Base-by-base conservation (phyloP, 805 yeast genomes). In the Metschnikowia shivogae region DNA sequence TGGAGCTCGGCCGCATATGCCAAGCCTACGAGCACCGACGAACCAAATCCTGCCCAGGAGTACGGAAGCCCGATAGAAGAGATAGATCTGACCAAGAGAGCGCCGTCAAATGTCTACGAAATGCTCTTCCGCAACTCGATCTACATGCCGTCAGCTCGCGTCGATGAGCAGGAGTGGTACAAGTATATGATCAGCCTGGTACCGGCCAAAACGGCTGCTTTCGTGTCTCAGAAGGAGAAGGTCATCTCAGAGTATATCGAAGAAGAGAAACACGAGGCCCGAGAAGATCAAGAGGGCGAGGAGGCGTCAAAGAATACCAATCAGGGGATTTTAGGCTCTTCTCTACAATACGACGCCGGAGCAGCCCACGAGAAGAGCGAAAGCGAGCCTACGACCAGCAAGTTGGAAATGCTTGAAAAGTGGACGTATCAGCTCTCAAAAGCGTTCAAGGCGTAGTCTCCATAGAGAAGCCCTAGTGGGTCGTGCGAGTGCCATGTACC, bases 191-290 rank as follows among this genome's bases (percentile, higher is more conserved):
- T 29, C 13, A 60, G 62, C 22, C 56, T 66, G 1, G 51, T 67
- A 12, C 74, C 74, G 2, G 46, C 52, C 2, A 57, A 53, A 22
- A 57, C 52, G n/a, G 60, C 56, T 36, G 42, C 43, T 11, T 62
- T 58, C 26, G 45, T 68, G 20, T 62, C 70, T 34, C 54, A 50
- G 26, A 50, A 43, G 29, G 50, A 50, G 19, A 47, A 47, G 13
- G 46, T 51, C 19, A 38, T 36, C 12, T 36, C 46, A 1, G 48
- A 50, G 35, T 48, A 49, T 29, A 47, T 45, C 11, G 48, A 46
- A 20, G 52, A 31, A 14, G 42, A 44, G 35, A 48, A 48, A n/a
- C 22, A 17, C 8, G 44, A 27, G 14, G 39, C 14, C 12, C 36
- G 22, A 5, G 30, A 31, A 29, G 55, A 50, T 6, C 52, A 51